Percentiles rank a stretch among this genome's conserved stretches.
phyloP scores from a whole-genome alignment of 768 basidiomycete species.

The Mycena belliarum region DNA sequence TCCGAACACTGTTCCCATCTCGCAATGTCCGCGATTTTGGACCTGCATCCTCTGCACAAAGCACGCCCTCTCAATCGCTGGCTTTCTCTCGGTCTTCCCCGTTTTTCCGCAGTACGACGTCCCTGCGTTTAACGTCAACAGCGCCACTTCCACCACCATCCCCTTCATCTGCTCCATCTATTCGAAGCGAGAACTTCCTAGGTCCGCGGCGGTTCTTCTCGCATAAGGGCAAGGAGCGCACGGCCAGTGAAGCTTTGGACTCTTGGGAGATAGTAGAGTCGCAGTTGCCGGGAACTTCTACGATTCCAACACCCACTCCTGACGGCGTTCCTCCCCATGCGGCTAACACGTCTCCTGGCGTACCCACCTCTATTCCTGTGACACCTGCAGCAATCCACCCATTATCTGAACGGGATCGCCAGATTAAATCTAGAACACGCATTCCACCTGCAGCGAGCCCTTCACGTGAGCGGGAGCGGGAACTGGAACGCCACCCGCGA shows the following conservation, averaged over 20 bases:
- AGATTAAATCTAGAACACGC: not conserved
- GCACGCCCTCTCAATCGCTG: conserved; percentile 43
- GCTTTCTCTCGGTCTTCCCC: conserved; percentile 35
- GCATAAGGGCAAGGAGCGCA: conserved; percentile 43
- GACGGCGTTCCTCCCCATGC: conserved; percentile 27
- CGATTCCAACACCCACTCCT: conserved; percentile 28
- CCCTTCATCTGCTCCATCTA: conserved; percentile 26
- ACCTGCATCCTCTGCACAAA: conserved; percentile 43
- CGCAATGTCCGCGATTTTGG: conserved; percentile 33
- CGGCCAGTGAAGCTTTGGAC: conserved; percentile 35
- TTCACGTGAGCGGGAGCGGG: conserved; percentile 11
- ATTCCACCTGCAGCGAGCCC: not conserved
- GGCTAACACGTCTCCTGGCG: not conserved
- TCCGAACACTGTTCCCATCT: conserved; percentile 48
- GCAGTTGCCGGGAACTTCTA: conserved; percentile 14
- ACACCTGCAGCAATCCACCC: conserved; percentile 11
- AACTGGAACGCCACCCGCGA: conserved; percentile 19
- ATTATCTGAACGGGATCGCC: conserved; percentile 12
- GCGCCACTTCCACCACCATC: conserved; percentile 35
- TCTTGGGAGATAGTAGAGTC: conserved; percentile 49
- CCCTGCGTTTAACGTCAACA: conserved; percentile 41
- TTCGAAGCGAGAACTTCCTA: conserved; percentile 34
- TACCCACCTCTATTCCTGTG: conserved; percentile 4
- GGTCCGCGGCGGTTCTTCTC: conserved; percentile 37
- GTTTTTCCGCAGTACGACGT: conserved; percentile 49